Evolutionary conservation across 176 grass and related monocot species (phyloP).

Genomic region (Aegilops bicornis): DNA sequence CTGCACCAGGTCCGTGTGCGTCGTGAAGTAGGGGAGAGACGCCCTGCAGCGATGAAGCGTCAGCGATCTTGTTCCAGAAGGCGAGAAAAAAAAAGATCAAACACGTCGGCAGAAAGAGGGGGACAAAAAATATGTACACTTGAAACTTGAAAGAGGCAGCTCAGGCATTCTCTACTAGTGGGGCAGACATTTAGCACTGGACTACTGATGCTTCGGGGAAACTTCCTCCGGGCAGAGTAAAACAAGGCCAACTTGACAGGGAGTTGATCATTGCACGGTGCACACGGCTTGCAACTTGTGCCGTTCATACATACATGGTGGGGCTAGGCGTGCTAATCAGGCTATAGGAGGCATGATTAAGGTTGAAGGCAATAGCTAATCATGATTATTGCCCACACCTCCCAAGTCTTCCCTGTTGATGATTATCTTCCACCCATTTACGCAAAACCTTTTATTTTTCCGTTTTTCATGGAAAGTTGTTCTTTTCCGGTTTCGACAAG

Average conservation of each 20-base stretch:
- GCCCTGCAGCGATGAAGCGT: constrained; percentile 30
- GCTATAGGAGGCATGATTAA: constrained; percentile 4
- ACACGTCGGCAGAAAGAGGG: neutral
- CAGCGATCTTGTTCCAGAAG: neutral
- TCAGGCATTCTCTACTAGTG: neutral
- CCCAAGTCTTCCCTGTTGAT: constrained; percentile 15
- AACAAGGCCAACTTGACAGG: constrained; percentile 18
- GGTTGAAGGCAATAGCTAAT: neutral
- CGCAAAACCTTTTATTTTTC: neutral
- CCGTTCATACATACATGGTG: constrained; percentile 30
- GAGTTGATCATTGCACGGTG: constrained; percentile 22
- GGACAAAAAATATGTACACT: neutral
- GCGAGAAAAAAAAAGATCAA: neutral
- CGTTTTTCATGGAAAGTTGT: neutral
- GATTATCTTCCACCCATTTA: constrained; percentile 7
- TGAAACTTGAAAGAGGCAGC: neutral
- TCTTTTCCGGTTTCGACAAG: neutral
- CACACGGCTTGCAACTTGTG: neutral
- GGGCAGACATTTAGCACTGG: neutral
- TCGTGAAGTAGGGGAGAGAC: constrained; percentile 88
- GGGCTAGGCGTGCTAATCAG: constrained; percentile 29
- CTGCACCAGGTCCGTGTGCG: constrained; percentile 85
- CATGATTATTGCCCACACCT: neutral
- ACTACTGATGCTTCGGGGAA: constrained; percentile 5
- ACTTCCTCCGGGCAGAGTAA: constrained; percentile 18